phyloP scores from a whole-genome alignment of 306 rosid genomes.

The Acacia acuminata region DNA sequence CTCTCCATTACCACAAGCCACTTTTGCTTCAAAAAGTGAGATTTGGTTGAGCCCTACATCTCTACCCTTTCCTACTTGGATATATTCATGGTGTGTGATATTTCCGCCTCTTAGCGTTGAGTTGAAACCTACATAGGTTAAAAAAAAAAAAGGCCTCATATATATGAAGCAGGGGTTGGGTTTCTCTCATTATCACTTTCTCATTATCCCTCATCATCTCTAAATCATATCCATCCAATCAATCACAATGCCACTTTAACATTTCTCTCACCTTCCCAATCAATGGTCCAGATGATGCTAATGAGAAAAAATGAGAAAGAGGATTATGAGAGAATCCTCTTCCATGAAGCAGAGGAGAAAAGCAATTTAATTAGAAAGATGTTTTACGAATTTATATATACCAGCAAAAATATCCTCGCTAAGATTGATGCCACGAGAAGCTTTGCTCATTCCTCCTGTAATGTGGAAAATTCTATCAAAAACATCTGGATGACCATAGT shows the following conservation, averaged over 20 bases:
- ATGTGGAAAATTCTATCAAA: conserved; percentile 94
- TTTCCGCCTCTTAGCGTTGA: conserved; percentile 92
- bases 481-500: conserved; percentile 98
- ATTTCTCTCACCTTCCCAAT: no score
- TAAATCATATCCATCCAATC: no score
- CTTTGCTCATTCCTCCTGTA: conserved; percentile 98
- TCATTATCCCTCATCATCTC: no score
- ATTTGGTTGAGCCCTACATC: conserved; percentile 94
- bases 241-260: no score
- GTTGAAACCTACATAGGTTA: conserved; percentile 74
- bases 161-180: no score
- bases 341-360: conserved; percentile 30
- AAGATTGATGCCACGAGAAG: conserved; percentile 91
- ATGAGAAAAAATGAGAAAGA: no score
- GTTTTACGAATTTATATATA: conserved; percentile 35
- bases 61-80: conserved; percentile 98
- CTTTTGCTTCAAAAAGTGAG: conserved; percentile 88
- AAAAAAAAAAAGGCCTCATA: not conserved
- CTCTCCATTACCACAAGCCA: conserved; percentile 92
- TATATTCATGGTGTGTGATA: conserved; percentile 92
- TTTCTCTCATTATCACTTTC: no score
- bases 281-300: no score
- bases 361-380: not conserved
- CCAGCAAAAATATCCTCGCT: conserved; percentile 99
- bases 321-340: no score